Evolutionary conservation across 225 moss, liverwort and hornwort genomes (phyloP), one percentile per base, ranked within the genome.

Genomic region (Polytrichum formosum): DNA sequence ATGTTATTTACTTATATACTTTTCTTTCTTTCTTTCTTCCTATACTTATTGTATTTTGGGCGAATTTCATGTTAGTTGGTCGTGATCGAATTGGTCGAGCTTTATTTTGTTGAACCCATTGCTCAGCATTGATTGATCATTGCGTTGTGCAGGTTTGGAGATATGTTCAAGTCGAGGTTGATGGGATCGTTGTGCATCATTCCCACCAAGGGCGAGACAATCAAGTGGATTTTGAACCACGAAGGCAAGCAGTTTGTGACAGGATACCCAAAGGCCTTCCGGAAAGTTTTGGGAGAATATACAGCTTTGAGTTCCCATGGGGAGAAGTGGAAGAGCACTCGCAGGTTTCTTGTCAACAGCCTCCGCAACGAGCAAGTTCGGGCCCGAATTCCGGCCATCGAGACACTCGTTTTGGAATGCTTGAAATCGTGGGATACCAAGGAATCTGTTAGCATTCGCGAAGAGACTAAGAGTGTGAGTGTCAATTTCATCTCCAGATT

Each of bases 381-480:
- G 55, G 35, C 72, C 25, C 69, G 66, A 60, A 65, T 81, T 53
- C 61, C 76, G 0, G 8, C 65, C 63, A 69, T 81, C 1, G 80
- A 81, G 28, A 31, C 65, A 33, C 54, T 54, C 6, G 73, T 76
- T 0, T 27, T 81, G 10, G 80, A 76, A 59, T 72, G 54, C 55
- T 64, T 81, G 2, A 28, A 69, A 3, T 64, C 55, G 2, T 81
- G 80, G 80, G 70, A 61, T 2, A 28, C 9, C 54, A 73, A 66
- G 22, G 76, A 76, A 17, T 31, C 59, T n/a, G 55, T 81, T 2
- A 81, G 61, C 69, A 73, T 81, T 5, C 80, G 72, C 4, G 73
- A 76, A 56, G 80, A 81, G 54, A 81, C 80, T 0, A 81, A 81
- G 69, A 66, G 69, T 56, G 73, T 73, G 31, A 73, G 73, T 73